Base-by-base conservation (phyloP, 2,329 filamentous ascomycete genomes). In the Thielaviopsis musarum region DNA sequence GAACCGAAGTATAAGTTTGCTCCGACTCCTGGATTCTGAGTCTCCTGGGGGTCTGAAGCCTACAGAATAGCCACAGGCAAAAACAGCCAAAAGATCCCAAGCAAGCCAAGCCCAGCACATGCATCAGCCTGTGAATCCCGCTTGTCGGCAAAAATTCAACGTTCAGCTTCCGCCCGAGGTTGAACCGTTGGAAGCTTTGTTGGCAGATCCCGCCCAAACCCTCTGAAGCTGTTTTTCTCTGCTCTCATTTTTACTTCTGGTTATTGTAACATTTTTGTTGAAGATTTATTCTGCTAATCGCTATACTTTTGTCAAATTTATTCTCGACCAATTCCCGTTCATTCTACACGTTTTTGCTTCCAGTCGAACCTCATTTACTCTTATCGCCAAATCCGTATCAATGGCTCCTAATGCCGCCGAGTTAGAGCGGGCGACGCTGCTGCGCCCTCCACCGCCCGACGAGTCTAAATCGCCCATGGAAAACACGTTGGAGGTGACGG, bases 401-500 rank as follows among this genome's bases (percentile, higher is more conserved):
- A 49, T 49, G 45, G 28, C 26, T 4, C 12, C 13, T 10, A 28
- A 52, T 7, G 51, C 30, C 53, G 26, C 45, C 17, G 59, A 62
- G 59, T 68, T 69, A 22, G 68, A 70, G 34, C 67, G 71, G 38
- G 64, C 70, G n/a, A 74, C 72, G 56, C 66, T 74, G 22, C 62
- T 95, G 64, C 80, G 82, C 66, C 85, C 88, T 56, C 89, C 88
- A 64, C 83, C 85, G 57, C 71, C 82, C 34, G 84, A 95, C 68
- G 73, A 81, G 53, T 78, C 78, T 67, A 87, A 88, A 71, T 84
- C 89, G 26, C 78, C 82, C 15, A 94, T 97, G 63, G 91, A 97
- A 73, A 91, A 94, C 71, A 84, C 88, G 55, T 79, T 96, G 59
- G 90, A 95, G 67, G 77, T 96, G 65, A 93, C 87, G 3, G 86